Evolutionary conservation across 1,284 basidiomycete species (phyloP).

Genomic region (Vanrija sp.): DNA sequence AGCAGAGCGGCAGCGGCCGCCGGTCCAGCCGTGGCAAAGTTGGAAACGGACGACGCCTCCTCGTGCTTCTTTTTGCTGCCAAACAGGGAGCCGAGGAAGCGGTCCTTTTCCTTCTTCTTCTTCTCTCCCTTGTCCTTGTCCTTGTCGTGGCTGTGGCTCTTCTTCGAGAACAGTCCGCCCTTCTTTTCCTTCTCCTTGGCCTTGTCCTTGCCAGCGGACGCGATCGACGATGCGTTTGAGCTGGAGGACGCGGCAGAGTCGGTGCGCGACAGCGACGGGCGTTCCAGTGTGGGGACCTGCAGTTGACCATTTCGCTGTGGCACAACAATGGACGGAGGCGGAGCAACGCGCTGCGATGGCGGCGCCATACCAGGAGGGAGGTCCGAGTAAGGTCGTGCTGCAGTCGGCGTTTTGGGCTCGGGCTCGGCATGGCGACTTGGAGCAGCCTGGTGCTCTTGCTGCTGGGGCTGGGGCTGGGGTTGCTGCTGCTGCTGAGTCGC

Average conservation of each 20-base stretch:
- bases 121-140: conserved; percentile 66
- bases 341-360: conserved; percentile 23
- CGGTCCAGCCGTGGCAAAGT: conserved; percentile 60
- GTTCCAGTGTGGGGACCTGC: conserved; percentile 19
- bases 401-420: conserved; percentile 12
- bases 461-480: background rate
- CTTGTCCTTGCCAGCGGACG: conserved; percentile 26
- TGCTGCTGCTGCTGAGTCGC: background rate
- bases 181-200: conserved; percentile 70
- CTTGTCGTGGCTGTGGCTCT: conserved; percentile 51
- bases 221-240: conserved; percentile 15
- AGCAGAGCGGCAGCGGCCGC: conserved; percentile 77
- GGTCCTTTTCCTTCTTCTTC: conserved; percentile 62
- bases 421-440: conserved; percentile 12
- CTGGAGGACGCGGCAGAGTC: conserved; percentile 20
- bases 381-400: conserved; percentile 8
- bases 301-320: conserved; percentile 13
- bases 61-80: conserved; percentile 76
- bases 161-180: conserved; percentile 55
- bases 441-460: conserved; percentile 7
- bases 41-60: conserved; percentile 52
- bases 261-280: conserved; percentile 28
- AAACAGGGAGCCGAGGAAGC: conserved; percentile 86
- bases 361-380: conserved; percentile 37
- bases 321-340: conserved; percentile 16